These are phyloP conservation scores for Epithele typhae DNA, from an alignment of 768 basidiomycete species.

Conservation along the genomic window DNA sequence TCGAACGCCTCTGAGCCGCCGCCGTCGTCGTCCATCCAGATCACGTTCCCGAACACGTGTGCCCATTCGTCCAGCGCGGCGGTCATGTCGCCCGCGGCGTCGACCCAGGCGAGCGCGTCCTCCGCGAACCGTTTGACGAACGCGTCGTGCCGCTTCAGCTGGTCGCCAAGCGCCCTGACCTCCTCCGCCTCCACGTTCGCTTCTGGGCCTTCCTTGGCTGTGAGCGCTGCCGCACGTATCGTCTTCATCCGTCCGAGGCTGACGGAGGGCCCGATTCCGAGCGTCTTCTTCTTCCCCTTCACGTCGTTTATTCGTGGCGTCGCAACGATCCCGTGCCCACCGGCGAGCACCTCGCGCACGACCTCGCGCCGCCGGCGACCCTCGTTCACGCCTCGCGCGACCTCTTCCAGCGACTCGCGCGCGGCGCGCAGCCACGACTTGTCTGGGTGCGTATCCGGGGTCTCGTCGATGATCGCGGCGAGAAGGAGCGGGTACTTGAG, in stretches of 20 bases:
- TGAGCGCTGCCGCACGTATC: slow-evolving; percentile 30
- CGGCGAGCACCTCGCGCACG: slow-evolving; percentile 64
- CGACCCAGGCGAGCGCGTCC: slow-evolving; percentile 60
- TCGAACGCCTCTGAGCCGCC: slow-evolving; percentile 57
- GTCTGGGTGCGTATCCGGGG: slow-evolving; percentile 64
- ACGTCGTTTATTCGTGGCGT: too few relatives aligned
- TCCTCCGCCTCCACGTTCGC: slow-evolving; percentile 41
- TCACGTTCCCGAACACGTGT: slow-evolving; percentile 58
- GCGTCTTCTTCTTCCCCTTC: slow-evolving; percentile 35
- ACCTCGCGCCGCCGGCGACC: slow-evolving; percentile 72
- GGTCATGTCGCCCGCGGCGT: slow-evolving; percentile 45
- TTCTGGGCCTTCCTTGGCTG: slow-evolving; percentile 32
- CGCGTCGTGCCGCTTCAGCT: slow-evolving; percentile 50
- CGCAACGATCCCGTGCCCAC: slow-evolving; percentile 5
- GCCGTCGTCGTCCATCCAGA: slow-evolving; percentile 28
- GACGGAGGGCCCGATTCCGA: slow-evolving; percentile 51
- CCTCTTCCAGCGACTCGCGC: slow-evolving; percentile 59
- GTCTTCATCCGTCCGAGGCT: slow-evolving; percentile 60
- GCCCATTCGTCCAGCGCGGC: slow-evolving; percentile 58
- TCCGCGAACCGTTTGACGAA: slow-evolving; percentile 62
- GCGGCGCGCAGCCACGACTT: slow-evolving; percentile 53
- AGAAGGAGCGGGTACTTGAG: slow-evolving; percentile 93
- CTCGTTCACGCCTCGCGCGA: slow-evolving; percentile 76
- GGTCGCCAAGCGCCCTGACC: slow-evolving; percentile 51
- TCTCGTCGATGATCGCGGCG: slow-evolving; percentile 68